Evolutionary conservation across 768 basidiomycete species (phyloP), one percentile per base, ranked within the genome.

Genomic region (Auriscalpium microsporum): DNA sequence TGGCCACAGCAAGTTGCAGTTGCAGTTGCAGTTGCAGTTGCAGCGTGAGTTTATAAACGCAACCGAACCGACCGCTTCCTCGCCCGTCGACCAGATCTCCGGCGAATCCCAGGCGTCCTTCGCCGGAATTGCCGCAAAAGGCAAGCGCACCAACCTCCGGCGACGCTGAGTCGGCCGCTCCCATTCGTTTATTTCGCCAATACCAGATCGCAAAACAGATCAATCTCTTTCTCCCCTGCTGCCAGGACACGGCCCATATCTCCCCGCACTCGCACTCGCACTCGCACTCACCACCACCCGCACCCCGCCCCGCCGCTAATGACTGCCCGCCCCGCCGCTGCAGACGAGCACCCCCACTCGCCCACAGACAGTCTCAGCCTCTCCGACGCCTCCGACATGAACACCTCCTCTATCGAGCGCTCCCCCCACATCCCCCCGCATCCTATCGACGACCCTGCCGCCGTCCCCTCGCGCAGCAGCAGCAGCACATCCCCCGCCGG

Each of bases 371-470:
- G 52, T 49, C 55, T 55, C 14, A 59, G 55, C 52, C 55, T 55
- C 14, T 61, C 59, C 35, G 54, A 57, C 35, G 50, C 58, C 6
- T 61, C 59, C 38, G 59, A 61, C 56, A 53, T 59, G 28, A 56
- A 59, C 40, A 7, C 13, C 36, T 57, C 58, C 58, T 59, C 58
- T 21, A 56, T 49, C 50, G 58, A 58, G 46, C 56, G 55, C 14
- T 58, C 58, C 47, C 58, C 58, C 36, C 45, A 52, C 34, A 59
- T 57, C 17, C 40, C 14, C 4, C 40, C 40, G 14, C 40, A 42
- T 0, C 40, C 40, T 8, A 42, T 28, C 23, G 49, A 35, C 49
- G 36, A 13, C 34, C 11, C 49, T 7, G 17, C 35, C 14, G 9
- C 49, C 13, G 36, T 40, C 28, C 35, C 28, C 28, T 28, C 28